Evolutionary conservation across 805 yeast species (phyloP), one percentile per base, ranked within the genome.

Genomic region (Grigorovia jiainica): DNA sequence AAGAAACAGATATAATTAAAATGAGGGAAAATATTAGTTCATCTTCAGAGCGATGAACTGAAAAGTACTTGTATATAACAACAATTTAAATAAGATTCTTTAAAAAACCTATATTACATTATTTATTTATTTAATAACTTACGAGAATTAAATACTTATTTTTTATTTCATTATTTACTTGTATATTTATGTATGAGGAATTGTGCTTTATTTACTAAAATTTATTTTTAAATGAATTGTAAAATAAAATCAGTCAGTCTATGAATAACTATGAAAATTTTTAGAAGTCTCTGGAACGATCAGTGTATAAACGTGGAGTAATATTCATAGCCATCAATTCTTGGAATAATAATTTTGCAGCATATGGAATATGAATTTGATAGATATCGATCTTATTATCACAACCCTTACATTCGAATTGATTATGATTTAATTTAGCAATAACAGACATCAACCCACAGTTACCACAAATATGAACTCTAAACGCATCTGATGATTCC

Each of bases 331-430:
- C 84, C 58, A 92, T 71, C 52, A 92, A 73, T 63, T 92, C 98
- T 70, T 92, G 98, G 86, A 92, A 92, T 54, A 92, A 69, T 55
- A 92, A 70, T 65, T 92, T 92, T 38, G 98, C 98, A n/a, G 98
- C 98, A 57, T 92, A 92, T 5, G 98, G 98, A 58, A 92, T 89
- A 7, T 95, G 89, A 95, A 92, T 89, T 58, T 82, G 84, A 48
- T 87, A 80, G 40, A 90, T 80, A 43, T 78, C 64, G 61, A 89
- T 96, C 21, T 90, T 78, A 48, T 85, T 79, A 67, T 83, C 83
- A 72, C 98, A 92, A 13, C 92, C 76, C n/a, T 95, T 82, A 68
- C 98, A 92, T 92, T 92, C 99, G 60, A 86, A 92, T 70, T 92
- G 97, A 61, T 87, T 87, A 73, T 94, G 95, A 67, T 89, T 92